Evolutionary conservation across 805 yeast species (phyloP).

Genomic region (Saturnispora quitensis): DNA sequence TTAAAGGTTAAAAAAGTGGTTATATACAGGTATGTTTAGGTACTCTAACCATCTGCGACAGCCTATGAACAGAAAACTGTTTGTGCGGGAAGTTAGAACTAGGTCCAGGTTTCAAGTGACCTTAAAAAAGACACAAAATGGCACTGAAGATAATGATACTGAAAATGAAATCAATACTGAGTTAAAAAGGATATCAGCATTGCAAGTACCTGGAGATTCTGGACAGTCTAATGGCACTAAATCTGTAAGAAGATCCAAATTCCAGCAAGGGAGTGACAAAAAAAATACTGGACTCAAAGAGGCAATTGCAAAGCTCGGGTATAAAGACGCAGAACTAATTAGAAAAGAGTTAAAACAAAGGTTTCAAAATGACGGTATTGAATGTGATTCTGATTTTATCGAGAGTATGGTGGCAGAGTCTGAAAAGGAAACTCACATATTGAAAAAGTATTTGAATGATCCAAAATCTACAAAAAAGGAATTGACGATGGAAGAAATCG

Average conservation of each 20-base stretch:
- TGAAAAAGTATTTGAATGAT: constrained; percentile 12
- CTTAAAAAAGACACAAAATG: background rate
- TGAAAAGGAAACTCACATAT: constrained; percentile 14
- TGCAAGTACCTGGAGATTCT: background rate
- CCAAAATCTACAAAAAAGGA: constrained; percentile 11
- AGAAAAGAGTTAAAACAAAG: constrained; percentile 18
- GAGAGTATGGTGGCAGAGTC: constrained; percentile 21
- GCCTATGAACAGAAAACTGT: background rate
- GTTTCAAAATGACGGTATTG: constrained; percentile 22
- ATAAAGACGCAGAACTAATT: constrained; percentile 22
- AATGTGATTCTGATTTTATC: constrained; percentile 24
- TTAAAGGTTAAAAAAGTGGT: background rate
- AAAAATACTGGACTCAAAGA: background rate
- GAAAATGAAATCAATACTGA: background rate
- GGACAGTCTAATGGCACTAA: background rate
- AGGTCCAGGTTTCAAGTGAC: constrained; percentile 4
- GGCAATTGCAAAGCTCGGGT: constrained; percentile 5
- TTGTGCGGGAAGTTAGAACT: constrained; percentile 4
- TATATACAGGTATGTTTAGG: background rate
- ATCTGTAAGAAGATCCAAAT: background rate
- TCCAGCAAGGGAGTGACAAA: background rate
- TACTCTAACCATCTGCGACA: background rate
- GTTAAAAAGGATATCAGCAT: background rate
- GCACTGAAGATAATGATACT: background rate
- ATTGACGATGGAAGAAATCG: constrained; percentile 17